These are phyloP conservation scores for Aspergillus ellipticus DNA, from an alignment of 495 filamentous ascomycete genomes.

Conservation along the genomic window DNA sequence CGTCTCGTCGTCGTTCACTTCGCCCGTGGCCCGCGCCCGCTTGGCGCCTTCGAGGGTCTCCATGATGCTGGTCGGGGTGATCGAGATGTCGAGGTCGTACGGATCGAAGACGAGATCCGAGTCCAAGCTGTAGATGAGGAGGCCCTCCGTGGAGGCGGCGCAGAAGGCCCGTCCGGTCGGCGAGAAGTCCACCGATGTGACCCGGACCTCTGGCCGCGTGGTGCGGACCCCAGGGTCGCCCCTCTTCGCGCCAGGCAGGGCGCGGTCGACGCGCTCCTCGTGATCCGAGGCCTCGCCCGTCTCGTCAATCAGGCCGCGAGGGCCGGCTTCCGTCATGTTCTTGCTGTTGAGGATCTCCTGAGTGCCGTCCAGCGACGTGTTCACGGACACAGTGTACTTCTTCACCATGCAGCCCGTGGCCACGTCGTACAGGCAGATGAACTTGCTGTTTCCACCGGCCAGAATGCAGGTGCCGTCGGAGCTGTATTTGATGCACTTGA, in stretches of 20 bases:
- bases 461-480: constrained; percentile 87
- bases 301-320: constrained; percentile 74
- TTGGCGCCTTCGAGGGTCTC: constrained; percentile 58
- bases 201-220: constrained; percentile 77
- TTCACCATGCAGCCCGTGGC: constrained; percentile 84
- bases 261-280: constrained; percentile 76
- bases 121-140: constrained; percentile 89
- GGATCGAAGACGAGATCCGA: constrained; percentile 78
- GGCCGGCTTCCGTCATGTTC: constrained; percentile 85
- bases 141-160: constrained; percentile 88
- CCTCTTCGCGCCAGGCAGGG: constrained; percentile 83
- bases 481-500: constrained; percentile 83
- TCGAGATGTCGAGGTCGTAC: constrained; percentile 88
- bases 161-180: constrained; percentile 89
- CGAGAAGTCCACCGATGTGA: constrained; percentile 79
- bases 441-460: constrained; percentile 92
- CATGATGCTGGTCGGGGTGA: constrained; percentile 80
- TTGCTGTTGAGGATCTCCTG: constrained; percentile 95
- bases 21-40: constrained; percentile 25
- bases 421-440: constrained; percentile 92
- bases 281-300: constrained; percentile 85
- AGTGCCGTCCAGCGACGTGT: constrained; percentile 89
- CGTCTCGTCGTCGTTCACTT: constrained; percentile 55
- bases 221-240: constrained; percentile 77
- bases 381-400: constrained; percentile 91